These are phyloP conservation scores for Phytophthora tentaculata DNA, from an alignment of 352 stramenopile genomes.

Conservation along the genomic window DNA sequence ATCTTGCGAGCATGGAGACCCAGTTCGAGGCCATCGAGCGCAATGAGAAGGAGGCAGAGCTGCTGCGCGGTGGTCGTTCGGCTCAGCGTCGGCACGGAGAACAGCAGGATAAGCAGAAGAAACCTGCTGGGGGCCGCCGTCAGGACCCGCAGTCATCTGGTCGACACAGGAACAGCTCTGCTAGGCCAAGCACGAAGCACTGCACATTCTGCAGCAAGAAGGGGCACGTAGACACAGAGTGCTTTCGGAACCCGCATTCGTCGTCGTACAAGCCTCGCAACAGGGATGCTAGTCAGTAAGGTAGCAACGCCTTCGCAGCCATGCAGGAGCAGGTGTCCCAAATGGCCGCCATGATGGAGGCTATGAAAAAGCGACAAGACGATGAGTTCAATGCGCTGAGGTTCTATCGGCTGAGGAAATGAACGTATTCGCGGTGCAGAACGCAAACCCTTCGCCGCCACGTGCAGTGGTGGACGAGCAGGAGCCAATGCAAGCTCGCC, in stretches of 20 bases:
- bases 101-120: not conserved
- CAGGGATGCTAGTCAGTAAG: not conserved
- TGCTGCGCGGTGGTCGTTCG: not conserved
- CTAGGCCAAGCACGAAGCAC: not conserved
- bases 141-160: not conserved
- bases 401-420: not conserved
- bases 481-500: not conserved
- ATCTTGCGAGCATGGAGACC: not conserved
- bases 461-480: not conserved
- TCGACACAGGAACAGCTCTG: not conserved
- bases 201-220: not conserved
- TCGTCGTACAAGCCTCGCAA: not conserved
- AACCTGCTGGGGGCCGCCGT: not conserved
- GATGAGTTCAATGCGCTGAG: not conserved
- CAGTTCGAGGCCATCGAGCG: not conserved
- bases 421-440: not conserved
- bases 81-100: not conserved
- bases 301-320: not conserved
- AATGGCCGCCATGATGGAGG: not conserved
- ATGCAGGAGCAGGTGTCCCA: not conserved
- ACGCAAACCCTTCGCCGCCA: not conserved
- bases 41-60: not conserved
- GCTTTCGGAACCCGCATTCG: not conserved
- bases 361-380: not conserved
- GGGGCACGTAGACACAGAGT: not conserved